Percentiles rank a stretch among this genome's conserved stretches.
Evolutionary conservation across 2,329 filamentous ascomycete genomes (phyloP).

Genomic region (Colletotrichum cereale): DNA sequence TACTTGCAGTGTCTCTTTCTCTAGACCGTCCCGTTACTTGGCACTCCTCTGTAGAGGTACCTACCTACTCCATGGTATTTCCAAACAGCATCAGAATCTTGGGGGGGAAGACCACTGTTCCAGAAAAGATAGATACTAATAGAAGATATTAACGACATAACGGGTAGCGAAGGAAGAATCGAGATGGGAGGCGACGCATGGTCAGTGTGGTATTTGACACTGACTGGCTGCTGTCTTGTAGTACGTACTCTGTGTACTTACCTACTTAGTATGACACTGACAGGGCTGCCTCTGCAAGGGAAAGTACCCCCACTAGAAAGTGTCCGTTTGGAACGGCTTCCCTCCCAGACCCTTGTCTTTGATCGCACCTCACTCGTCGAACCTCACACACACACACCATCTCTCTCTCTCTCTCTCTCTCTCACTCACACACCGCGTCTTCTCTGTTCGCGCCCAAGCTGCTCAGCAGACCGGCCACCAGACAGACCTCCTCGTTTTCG

Average conservation of each 20-base stretch:
- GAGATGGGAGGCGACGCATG: not conserved
- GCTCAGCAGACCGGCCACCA: slow-evolving; percentile 12
- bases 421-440: slow-evolving; percentile 1
- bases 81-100: not conserved
- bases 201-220: slow-evolving; percentile 30
- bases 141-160: not conserved
- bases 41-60: not conserved
- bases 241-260: not conserved
- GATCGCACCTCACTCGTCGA: slow-evolving; percentile 21
- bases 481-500: not conserved
- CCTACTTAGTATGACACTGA: not conserved
- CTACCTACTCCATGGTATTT: not conserved
- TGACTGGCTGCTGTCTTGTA: slow-evolving; percentile 13
- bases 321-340: slow-evolving; percentile 29
- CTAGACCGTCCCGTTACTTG: not conserved
- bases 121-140: not conserved
- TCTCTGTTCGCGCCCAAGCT: slow-evolving; percentile 3
- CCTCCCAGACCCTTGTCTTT: slow-evolving; percentile 14
- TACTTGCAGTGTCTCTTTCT: not conserved
- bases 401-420: too few species aligned
- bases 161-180: not conserved
- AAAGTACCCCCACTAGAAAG: slow-evolving; percentile 22
- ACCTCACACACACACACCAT: slow-evolving; percentile 21
- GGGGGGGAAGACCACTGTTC: not conserved
- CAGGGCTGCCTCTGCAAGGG: slow-evolving; percentile 17